These are phyloP conservation scores for Pyrenochaeta sp. DNA, from an alignment of 2,329 filamentous ascomycete genomes.

Conservation along the genomic window DNA sequence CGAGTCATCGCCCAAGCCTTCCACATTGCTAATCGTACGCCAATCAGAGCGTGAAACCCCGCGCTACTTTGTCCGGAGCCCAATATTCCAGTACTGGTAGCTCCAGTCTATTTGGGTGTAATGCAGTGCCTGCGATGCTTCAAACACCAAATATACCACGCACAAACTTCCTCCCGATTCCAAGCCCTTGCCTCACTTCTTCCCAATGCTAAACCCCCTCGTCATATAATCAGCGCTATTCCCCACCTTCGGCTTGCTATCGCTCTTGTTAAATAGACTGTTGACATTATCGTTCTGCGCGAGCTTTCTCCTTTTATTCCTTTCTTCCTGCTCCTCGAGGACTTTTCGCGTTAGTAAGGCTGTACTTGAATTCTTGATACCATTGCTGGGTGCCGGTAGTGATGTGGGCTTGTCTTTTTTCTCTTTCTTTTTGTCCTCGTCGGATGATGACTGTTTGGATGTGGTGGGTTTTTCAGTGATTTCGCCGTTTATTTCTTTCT, in stretches of 20 bases:
- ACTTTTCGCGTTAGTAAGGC: conserved; percentile 87
- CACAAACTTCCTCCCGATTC: not conserved
- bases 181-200: conserved; percentile 24
- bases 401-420: conserved; percentile 14
- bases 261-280: conserved; percentile 55
- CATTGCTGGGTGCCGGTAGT: conserved; percentile 46
- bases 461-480: conserved; percentile 13
- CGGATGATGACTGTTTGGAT: conserved; percentile 23
- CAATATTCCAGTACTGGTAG: no score
- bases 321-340: conserved; percentile 82
- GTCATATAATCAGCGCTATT: conserved; percentile 61
- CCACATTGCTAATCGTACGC: no score
- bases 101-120: no score
- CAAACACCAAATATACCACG: no score
- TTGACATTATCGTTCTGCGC: conserved; percentile 62
- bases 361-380: conserved; percentile 89
- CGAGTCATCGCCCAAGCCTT: no score
- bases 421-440: conserved; percentile 33
- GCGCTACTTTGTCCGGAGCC: no score
- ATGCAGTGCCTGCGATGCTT: no score
- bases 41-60: no score
- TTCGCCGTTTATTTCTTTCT: conserved; percentile 54
- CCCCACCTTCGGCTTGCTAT: conserved; percentile 43
- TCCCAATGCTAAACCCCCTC: conserved; percentile 55
- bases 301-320: conserved; percentile 79